Evolutionary conservation across 352 stramenopile genomes (phyloP).

Genomic region (Blastocystis sp.): DNA sequence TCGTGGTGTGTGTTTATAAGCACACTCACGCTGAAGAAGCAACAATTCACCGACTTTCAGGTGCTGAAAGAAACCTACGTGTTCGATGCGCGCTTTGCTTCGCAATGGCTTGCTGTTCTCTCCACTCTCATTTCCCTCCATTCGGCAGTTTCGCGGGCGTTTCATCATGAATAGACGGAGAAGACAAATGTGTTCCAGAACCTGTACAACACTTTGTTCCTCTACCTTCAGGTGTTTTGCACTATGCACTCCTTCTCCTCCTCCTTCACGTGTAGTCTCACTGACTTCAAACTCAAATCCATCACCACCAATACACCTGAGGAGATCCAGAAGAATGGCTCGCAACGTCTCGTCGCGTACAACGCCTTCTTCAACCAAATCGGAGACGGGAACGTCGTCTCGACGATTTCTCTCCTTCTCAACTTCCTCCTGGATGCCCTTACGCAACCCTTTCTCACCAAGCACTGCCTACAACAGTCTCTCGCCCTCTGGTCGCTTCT

Average conservation of each 20-base stretch:
- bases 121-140: background rate
- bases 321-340: background rate
- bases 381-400: background rate
- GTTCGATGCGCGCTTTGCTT: background rate
- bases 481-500: slow-evolving; percentile 9
- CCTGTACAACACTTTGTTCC: background rate
- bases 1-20: slow-evolving; percentile 25
- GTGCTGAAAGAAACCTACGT: background rate
- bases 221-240: background rate
- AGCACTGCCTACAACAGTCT: background rate
- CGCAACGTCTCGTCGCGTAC: background rate
- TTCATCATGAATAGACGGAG: background rate
- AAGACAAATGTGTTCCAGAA: slow-evolving; percentile 10
- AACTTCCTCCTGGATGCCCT: background rate
- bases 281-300: slow-evolving; percentile 29
- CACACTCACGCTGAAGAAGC: slow-evolving; percentile 5
- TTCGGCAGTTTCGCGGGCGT: background rate
- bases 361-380: slow-evolving; percentile 11
- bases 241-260: background rate
- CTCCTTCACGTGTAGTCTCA: background rate
- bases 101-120: background rate
- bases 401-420: background rate
- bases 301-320: background rate
- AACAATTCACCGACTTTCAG: slow-evolving; percentile 39
- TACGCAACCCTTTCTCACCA: background rate